These are phyloP conservation scores for Suillus hirtellus DNA, from an alignment of 768 basidiomycete species.

Conservation along the genomic window DNA sequence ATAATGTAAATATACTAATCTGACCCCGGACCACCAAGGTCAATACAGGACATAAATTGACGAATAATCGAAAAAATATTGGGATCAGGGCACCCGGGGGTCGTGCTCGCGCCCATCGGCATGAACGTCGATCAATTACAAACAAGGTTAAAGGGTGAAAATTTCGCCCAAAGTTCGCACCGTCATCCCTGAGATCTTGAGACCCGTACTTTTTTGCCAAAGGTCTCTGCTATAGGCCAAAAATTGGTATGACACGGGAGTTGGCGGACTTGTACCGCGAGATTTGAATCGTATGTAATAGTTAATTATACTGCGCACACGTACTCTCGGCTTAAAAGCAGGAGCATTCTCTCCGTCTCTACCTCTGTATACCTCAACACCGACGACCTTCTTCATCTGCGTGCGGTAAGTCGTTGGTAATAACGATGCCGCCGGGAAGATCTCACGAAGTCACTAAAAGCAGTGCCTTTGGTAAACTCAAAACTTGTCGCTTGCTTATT, in stretches of 20 bases:
- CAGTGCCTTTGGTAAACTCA: constrained; percentile 19
- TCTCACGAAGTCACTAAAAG: constrained; percentile 17
- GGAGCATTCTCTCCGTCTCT: background rate
- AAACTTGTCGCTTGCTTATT: constrained; percentile 13
- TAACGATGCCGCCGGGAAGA: constrained; percentile 12
- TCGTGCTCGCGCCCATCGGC: constrained; percentile 6
- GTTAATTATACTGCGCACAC: constrained; percentile 12
- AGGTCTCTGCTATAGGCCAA: constrained; percentile 12
- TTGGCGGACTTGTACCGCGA: constrained; percentile 14
- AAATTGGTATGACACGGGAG: constrained; percentile 15
- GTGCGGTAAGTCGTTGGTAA: too few species aligned
- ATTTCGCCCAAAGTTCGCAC: constrained; percentile 10
- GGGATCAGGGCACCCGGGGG: too few species aligned
- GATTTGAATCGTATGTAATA: constrained; percentile 19
- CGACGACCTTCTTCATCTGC: constrained; percentile 3
- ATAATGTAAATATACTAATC: too few species aligned
- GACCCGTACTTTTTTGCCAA: constrained; percentile 14
- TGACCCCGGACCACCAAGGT: too few species aligned
- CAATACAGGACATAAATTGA: too few species aligned
- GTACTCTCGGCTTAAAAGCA: constrained; percentile 15
- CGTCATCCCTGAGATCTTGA: constrained; percentile 7
- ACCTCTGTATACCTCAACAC: background rate
- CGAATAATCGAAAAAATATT: too few species aligned
- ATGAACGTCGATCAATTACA: constrained; percentile 14
- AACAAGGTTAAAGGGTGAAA: constrained; percentile 10